Evolutionary conservation across 805 yeast species (phyloP).

Genomic region (Candida vaughaniae): DNA sequence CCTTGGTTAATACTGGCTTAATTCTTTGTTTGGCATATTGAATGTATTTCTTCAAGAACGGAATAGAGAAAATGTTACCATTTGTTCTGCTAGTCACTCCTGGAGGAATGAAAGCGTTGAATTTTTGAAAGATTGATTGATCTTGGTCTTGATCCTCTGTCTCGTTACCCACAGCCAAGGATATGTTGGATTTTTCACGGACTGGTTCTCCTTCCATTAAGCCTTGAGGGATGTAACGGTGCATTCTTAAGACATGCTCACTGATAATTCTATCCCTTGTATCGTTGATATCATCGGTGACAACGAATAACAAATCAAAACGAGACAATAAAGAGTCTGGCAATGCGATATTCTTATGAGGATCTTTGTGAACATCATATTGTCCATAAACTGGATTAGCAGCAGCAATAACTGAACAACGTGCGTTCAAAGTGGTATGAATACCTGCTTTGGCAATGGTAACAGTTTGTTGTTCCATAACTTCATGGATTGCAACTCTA

Average conservation of each 20-base stretch:
- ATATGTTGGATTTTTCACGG: slow-evolving; percentile 67
- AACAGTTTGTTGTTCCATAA: slow-evolving; percentile 99
- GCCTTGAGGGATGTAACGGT: slow-evolving; percentile 84
- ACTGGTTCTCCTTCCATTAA: slow-evolving; percentile 91
- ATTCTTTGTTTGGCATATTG: slow-evolving; percentile 91
- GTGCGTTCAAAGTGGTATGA: slow-evolving; percentile 92
- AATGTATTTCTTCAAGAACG: slow-evolving; percentile 86
- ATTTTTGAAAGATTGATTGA: slow-evolving; percentile 78
- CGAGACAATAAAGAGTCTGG: slow-evolving; percentile 97
- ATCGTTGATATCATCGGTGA: slow-evolving; percentile 91
- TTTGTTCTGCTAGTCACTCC: slow-evolving; percentile 50
- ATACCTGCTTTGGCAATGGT: slow-evolving; percentile 98
- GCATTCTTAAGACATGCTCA: slow-evolving; percentile 94
- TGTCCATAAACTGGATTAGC: slow-evolving; percentile 98
- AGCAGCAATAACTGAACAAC: slow-evolving; percentile 96
- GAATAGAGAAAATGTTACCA: slow-evolving; percentile 56
- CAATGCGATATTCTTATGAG: slow-evolving; percentile 92
- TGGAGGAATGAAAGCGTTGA: slow-evolving; percentile 77
- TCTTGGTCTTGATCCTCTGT: slow-evolving; percentile 43
- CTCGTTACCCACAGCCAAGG: slow-evolving; percentile 79
- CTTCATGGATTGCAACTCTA: slow-evolving; percentile 98
- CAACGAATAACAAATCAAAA: slow-evolving; percentile 92
- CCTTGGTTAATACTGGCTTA: slow-evolving; percentile 73
- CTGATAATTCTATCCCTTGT: slow-evolving; percentile 81
- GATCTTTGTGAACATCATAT: slow-evolving; percentile 92